Conservation (phyloP, 495 filamentous ascomycete species). For the Pyronema omphalodes region DNA sequence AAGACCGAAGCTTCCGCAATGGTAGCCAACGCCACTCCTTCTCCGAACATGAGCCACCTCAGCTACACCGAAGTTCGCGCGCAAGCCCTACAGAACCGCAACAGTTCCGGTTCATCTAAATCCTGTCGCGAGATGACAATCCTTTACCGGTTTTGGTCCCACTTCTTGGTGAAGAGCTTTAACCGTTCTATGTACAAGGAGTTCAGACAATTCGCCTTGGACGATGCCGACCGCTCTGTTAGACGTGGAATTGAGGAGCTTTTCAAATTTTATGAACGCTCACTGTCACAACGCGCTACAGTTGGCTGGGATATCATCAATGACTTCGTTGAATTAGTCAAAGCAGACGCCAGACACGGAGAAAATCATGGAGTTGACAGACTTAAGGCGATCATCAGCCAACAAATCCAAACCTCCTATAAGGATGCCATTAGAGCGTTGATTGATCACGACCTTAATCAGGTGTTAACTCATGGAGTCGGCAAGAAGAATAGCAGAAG, state of each 20-base stretch:
- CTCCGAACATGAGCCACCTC: not conserved
- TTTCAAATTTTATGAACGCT: conserved; percentile 17
- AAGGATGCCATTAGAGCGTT: conserved; percentile 15
- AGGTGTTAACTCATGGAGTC: conserved; percentile 10
- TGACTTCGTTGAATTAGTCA: conserved; percentile 15
- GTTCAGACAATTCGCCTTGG: conserved; percentile 50
- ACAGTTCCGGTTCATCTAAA: conserved; percentile 30
- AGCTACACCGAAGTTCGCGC: conserved; percentile 29
- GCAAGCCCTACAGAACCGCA: conserved; percentile 40
- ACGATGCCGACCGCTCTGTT: conserved; percentile 34
- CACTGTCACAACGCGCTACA: conserved; percentile 12
- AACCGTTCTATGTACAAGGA: conserved; percentile 63
- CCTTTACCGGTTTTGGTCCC: conserved; percentile 64
- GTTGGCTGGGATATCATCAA: conserved; percentile 12
- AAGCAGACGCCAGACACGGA: conserved; percentile 17
- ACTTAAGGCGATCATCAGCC: conserved; percentile 11
- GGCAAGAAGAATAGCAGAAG: conserved; percentile 8
- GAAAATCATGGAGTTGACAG: conserved; percentile 11
- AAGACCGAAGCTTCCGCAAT: not conserved
- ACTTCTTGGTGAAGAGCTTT: conserved; percentile 57
- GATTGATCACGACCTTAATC: conserved; percentile 8
- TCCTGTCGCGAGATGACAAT: conserved; percentile 41
- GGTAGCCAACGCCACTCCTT: not conserved
- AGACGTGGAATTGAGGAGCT: conserved; percentile 15
- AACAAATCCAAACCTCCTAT: conserved; percentile 9